phyloP scores from a whole-genome alignment of 306 rosid species.

The Vigna trinervia region DNA sequence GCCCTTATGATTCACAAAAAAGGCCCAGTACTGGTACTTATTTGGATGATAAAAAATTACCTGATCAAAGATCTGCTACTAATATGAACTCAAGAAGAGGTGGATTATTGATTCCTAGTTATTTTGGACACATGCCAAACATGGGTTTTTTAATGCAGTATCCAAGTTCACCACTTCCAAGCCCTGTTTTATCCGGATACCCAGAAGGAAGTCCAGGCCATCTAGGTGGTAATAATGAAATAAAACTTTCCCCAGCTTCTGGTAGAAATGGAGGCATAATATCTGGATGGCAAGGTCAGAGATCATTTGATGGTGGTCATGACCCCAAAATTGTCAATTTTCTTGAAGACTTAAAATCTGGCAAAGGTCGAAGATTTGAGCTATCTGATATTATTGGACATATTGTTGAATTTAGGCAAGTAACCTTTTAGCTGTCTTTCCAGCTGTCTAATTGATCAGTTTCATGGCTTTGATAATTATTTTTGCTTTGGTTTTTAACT shows the following conservation, averaged over 20 bases:
- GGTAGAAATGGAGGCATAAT: conserved; percentile 50
- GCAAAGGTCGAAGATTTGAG: conserved; percentile 64
- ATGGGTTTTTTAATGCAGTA: conserved; percentile 56
- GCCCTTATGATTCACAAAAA: conserved; percentile 49
- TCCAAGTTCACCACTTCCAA: conserved; percentile 51
- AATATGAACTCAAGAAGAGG: conserved; percentile 60
- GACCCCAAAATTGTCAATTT: conserved; percentile 58
- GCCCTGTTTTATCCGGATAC: conserved; percentile 51
- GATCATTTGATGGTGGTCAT: conserved; percentile 51
- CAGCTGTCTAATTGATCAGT: conserved; percentile 14
- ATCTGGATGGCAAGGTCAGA: conserved; percentile 59
- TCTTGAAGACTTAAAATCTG: conserved; percentile 61
- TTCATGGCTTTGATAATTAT: conserved; percentile 24
- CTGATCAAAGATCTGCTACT: conserved; percentile 47
- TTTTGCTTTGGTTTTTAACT: conserved; percentile 29
- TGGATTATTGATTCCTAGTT: conserved; percentile 50
- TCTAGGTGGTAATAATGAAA: conserved; percentile 51
- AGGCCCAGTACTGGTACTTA: conserved; percentile 40
- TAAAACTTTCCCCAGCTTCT: conserved; percentile 47
- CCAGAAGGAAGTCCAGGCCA: conserved; percentile 52
- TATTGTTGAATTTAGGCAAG: conserved; percentile 62
- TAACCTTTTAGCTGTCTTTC: conserved; percentile 30
- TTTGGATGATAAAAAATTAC: conserved; percentile 51
- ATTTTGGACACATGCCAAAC: conserved; percentile 56
- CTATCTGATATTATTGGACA: conserved; percentile 61